phyloP scores from a whole-genome alignment of 441 rosid genomes.

The Pelargonium citronellum region DNA sequence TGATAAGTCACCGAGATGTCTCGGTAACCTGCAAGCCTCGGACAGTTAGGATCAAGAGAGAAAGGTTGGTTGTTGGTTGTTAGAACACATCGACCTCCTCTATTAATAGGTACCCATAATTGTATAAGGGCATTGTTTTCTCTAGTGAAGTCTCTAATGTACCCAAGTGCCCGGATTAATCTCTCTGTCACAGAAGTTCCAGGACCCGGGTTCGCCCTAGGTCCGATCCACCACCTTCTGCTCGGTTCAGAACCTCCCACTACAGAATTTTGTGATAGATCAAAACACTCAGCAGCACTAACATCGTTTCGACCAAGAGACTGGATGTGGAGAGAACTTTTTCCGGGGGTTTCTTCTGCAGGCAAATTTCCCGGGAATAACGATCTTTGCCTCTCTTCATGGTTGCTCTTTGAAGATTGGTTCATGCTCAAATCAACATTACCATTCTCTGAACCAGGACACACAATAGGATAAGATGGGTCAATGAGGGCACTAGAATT shows the following conservation, averaged over 20 bases:
- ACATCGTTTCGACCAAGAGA: constrained; percentile 19
- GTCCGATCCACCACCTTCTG: constrained; percentile 77
- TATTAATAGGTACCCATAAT: constrained; percentile 74
- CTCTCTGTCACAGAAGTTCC: constrained; percentile 56
- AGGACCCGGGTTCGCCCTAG: constrained; percentile 36
- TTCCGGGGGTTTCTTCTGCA: constrained; percentile 19
- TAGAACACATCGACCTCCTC: constrained; percentile 57
- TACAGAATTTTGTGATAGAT: constrained; percentile 19
- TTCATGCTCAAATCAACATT: constrained; percentile 23
- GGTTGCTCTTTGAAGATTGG: constrained; percentile 30
- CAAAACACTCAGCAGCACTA: constrained; percentile 4
- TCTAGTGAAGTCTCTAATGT: constrained; percentile 46
- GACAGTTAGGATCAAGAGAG: constrained; percentile 48
- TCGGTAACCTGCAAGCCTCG: constrained; percentile 62
- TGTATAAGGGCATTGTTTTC: constrained; percentile 74
- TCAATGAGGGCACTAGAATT: constrained; percentile 37
- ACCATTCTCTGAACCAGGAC: constrained; percentile 38
- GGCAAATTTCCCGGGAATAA: constrained; percentile 21
- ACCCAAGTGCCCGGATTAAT: constrained; percentile 55
- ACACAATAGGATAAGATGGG: constrained; percentile 25
- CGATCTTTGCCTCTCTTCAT: constrained; percentile 31
- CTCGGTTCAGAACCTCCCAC: constrained; percentile 37
- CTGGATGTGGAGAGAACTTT: constrained; percentile 18
- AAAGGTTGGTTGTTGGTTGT: constrained; percentile 67
- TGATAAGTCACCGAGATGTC: constrained; percentile 65